These are phyloP conservation scores for Juncus inflexus DNA, from an alignment of 176 grass and related monocot species.

Conservation along the genomic window DNA sequence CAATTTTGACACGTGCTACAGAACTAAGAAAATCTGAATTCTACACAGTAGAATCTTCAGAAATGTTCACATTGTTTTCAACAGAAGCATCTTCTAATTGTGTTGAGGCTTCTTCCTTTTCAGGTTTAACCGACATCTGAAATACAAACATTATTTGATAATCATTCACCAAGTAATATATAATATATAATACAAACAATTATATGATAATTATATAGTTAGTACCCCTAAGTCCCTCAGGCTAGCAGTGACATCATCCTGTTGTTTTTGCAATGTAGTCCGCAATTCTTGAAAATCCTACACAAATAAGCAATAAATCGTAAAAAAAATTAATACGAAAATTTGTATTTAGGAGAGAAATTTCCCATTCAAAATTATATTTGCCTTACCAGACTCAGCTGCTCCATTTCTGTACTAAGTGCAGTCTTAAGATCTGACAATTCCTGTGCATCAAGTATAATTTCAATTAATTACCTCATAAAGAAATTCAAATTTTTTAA, in stretches of 20 bases:
- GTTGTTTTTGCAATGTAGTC: conserved; percentile 88
- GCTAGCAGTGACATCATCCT: conserved; percentile 85
- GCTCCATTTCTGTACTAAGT: conserved; percentile 69
- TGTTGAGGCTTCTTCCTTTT: conserved; percentile 13
- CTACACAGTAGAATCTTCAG: conserved; percentile 3
- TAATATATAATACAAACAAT: neutral
- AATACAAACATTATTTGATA: neutral
- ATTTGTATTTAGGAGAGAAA: neutral
- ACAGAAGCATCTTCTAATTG: conserved; percentile 4
- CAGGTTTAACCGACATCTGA: conserved; percentile 14
- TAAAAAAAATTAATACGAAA: conserved; percentile 18
- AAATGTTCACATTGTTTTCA: neutral
- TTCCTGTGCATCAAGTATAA: conserved; percentile 50
- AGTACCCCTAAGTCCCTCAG: conserved; percentile 77
- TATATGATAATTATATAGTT: conserved; percentile 12
- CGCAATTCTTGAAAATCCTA: conserved; percentile 94
- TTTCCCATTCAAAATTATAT: neutral
- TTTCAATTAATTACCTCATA: neutral
- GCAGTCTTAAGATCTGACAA: conserved; percentile 74
- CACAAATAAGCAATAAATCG: conserved; percentile 19
- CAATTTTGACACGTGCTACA: no score
- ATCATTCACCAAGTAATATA: neutral
- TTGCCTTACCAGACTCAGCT: conserved; percentile 67
- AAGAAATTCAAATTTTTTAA: neutral
- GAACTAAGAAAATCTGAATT: no score